A percentile compares a stretch with the other conserved stretches of the same genome.
These are phyloP conservation scores for Teratosphaeria nubilosa DNA, from an alignment of 2,329 filamentous ascomycete species.

Conservation along the genomic window DNA sequence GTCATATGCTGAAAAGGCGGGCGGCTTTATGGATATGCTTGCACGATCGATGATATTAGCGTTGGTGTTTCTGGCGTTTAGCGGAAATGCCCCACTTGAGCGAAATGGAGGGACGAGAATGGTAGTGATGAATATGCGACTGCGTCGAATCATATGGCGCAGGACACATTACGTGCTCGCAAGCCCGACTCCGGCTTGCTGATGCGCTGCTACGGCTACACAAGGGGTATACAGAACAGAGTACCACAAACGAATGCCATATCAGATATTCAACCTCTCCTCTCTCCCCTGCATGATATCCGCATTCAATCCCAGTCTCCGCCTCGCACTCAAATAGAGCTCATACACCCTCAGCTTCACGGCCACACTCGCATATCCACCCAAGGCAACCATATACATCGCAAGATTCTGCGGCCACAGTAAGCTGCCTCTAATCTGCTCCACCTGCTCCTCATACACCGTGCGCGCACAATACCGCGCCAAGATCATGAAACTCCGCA, in stretches of 20 bases:
- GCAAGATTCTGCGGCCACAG: conserved; percentile 44
- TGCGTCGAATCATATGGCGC: background rate
- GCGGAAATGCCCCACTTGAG: background rate
- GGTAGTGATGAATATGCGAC: background rate
- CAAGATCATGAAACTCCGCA: conserved; percentile 54
- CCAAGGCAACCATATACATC: conserved; percentile 43
- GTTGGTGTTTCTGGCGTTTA: background rate
- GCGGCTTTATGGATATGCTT: background rate
- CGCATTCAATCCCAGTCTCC: conserved; percentile 35
- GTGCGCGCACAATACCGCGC: conserved; percentile 53
- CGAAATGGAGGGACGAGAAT: background rate
- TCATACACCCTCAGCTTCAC: conserved; percentile 51
- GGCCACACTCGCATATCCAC: conserved; percentile 45
- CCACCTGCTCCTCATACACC: conserved; percentile 52
- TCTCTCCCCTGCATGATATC: conserved; percentile 1
- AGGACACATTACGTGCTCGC: background rate
- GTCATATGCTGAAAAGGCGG: background rate
- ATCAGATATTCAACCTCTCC: background rate
- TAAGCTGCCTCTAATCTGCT: conserved; percentile 40
- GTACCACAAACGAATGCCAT: background rate
- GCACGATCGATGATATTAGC: conserved; percentile 4
- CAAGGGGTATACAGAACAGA: background rate
- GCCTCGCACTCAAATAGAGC: conserved; percentile 42
- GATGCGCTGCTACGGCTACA: background rate
- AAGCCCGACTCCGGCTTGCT: background rate